Evolutionary conservation across 2,329 filamentous ascomycete species (phyloP).

Genomic region (Fonsecaea pedrosoi): DNA sequence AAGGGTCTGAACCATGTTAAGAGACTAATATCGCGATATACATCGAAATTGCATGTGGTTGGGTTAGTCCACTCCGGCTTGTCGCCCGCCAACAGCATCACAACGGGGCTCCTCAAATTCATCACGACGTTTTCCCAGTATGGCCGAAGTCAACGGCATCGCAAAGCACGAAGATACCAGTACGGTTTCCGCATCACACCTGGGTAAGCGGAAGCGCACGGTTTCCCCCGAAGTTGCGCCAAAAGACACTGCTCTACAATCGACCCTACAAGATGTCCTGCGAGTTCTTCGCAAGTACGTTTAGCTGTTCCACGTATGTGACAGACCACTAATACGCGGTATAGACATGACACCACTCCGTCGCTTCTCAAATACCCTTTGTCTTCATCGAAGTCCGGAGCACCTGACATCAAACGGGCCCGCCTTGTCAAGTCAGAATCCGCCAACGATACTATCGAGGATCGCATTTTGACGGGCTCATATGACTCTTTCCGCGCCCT

Average conservation of each 20-base stretch:
- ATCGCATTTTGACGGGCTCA: slow-evolving; percentile 46
- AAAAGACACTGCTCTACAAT: slow-evolving; percentile 25
- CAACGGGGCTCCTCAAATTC: neutral
- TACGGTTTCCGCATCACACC: slow-evolving; percentile 26
- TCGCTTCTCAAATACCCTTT: slow-evolving; percentile 51
- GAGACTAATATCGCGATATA: slow-evolving; percentile 3
- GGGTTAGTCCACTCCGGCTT: slow-evolving; percentile 1
- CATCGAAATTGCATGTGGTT: slow-evolving; percentile 8
- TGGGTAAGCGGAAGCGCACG: slow-evolving; percentile 40
- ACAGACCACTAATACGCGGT: slow-evolving; percentile 36
- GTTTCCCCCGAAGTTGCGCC: slow-evolving; percentile 33
- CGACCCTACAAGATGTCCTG: slow-evolving; percentile 27
- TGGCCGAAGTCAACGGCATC: slow-evolving; percentile 34
- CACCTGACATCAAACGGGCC: slow-evolving; percentile 53
- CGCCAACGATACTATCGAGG: slow-evolving; percentile 48
- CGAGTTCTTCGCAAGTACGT: slow-evolving; percentile 32
- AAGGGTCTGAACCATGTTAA: slow-evolving; percentile 6
- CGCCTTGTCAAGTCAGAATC: slow-evolving; percentile 48
- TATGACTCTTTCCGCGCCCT: slow-evolving; percentile 53
- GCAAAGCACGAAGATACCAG: slow-evolving; percentile 26
- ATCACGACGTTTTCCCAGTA: slow-evolving; percentile 17
- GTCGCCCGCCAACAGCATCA: neutral
- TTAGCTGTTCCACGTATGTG: neutral
- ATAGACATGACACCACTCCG: slow-evolving; percentile 53
- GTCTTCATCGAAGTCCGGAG: slow-evolving; percentile 44